Conservation (phyloP, 2,329 filamentous ascomycete species). For the Cladobotryum protrusum region DNA sequence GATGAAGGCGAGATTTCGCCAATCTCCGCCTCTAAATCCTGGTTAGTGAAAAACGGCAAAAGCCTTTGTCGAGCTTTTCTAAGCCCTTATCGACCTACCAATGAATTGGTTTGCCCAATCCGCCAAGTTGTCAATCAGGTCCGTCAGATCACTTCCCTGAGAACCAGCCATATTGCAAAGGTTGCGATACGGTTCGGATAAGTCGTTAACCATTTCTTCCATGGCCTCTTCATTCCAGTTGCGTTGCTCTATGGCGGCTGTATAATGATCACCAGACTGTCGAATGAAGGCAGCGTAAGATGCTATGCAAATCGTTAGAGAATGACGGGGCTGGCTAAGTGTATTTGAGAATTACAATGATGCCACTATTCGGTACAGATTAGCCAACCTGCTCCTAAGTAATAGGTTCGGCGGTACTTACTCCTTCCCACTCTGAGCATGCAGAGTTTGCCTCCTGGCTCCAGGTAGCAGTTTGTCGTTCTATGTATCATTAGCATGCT, state of each 20-base stretch:
- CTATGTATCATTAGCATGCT: not conserved
- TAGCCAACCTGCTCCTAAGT: not conserved
- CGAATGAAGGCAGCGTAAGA: constrained; percentile 38
- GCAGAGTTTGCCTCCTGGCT: constrained; percentile 19
- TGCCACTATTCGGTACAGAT: constrained; percentile 20
- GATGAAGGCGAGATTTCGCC: not conserved
- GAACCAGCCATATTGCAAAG: constrained; percentile 10
- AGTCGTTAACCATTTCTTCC: constrained; percentile 26
- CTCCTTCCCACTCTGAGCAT: constrained; percentile 26
- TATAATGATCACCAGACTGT: constrained; percentile 33
- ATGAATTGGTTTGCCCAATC: constrained; percentile 12
- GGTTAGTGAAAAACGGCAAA: too few relatives aligned
- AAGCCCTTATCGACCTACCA: constrained; percentile 11
- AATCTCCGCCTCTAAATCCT: not conserved
- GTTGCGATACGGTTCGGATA: constrained; percentile 26
- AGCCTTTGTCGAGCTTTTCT: too few relatives aligned
- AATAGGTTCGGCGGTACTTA: constrained; percentile 21
- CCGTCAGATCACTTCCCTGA: not conserved
- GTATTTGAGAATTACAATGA: constrained; percentile 12
- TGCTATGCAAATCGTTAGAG: constrained; percentile 12
- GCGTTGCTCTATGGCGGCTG: constrained; percentile 17
- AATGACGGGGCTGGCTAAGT: not conserved
- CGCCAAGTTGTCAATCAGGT: not conserved
- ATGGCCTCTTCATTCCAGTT: constrained; percentile 43
- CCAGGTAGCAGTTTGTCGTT: not conserved